phyloP scores from a whole-genome alignment of 2,329 filamentous ascomycete genomes.

The Penicillium frequentans region DNA sequence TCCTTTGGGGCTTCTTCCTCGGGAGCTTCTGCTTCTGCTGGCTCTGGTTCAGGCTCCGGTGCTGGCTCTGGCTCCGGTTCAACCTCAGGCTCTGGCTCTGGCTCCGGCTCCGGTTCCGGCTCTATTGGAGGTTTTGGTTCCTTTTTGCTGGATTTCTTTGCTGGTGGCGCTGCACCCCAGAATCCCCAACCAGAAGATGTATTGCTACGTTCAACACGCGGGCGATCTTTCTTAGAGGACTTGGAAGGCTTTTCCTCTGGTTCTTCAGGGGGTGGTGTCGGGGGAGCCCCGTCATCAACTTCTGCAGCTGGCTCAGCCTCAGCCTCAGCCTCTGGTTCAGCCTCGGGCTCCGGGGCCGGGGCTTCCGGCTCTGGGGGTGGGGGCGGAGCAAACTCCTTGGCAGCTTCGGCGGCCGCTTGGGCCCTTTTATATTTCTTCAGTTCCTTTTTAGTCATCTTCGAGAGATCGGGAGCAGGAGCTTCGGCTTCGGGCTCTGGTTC shows the following conservation, averaged over 20 bases:
- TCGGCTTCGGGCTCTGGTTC: constrained; percentile 9
- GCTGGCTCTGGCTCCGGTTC: constrained; percentile 28
- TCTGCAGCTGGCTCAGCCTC: constrained; percentile 25
- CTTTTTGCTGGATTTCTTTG: constrained; percentile 52
- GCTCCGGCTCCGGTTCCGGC: constrained; percentile 9
- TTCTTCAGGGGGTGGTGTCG: constrained; percentile 54
- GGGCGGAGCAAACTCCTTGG: constrained; percentile 30
- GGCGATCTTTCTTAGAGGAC: constrained; percentile 69
- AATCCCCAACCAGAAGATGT: constrained; percentile 70
- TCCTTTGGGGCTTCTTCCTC: constrained; percentile 29
- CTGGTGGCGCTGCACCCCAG: constrained; percentile 61
- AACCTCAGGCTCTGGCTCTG: constrained; percentile 25
- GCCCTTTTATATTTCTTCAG: constrained; percentile 31
- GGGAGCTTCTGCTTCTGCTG: constrained; percentile 23
- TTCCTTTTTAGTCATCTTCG: constrained; percentile 26
- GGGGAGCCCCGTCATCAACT: constrained; percentile 33
- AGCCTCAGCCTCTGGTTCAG: constrained; percentile 24
- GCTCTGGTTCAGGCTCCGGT: constrained; percentile 42
- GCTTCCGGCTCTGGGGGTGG: constrained; percentile 39
- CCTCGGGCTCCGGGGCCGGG: constrained; percentile 30
- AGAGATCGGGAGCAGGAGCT: constrained; percentile 19
- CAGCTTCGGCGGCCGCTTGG: background rate
- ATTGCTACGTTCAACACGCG: constrained; percentile 67
- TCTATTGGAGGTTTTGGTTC: constrained; percentile 29
- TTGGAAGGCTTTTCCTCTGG: constrained; percentile 52